Base-by-base conservation (phyloP, 306 rosid species). In the Albizia julibrissin region DNA sequence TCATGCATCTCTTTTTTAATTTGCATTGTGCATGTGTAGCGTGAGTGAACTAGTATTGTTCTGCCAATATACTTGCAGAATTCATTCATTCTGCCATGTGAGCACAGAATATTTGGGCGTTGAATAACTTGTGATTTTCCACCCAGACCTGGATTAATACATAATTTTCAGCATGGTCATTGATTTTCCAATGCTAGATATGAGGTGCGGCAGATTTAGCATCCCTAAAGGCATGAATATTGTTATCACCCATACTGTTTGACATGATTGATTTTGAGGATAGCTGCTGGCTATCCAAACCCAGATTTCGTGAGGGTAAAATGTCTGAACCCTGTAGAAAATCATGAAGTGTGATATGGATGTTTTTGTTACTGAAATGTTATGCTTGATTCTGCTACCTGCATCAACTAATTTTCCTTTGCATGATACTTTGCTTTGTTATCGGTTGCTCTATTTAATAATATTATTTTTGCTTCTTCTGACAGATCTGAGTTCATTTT, bases 401-500 rank as follows among this genome's bases (percentile, higher is more conserved):
- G 39, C 69, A 79, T 59, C 68, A 47, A 42, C 31, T 40, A 34
- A 33, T 22, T 33, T 79, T 43, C 21, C 64, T 46, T 43, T 50
- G 40, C 66, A 0, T 58, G 69, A 73, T 14, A 34, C 74, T 62
- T 49, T 74, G 49, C 40, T 65, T 76, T 81, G 64, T 64, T 75
- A 34, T 43, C 31, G 4, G 56, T 65, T 83, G 54, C 15, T 42
- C 39, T 77, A 6, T 16, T 56, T 52, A 10, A 76, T 33, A 46
- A 15, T 4, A 4, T n/a, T 14, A 18, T 46, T 27, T 46, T 27
- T 34, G 34, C 73, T 73, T 74, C 21, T 69, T 58, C 29, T 67
- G 71, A 62, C 92, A 95, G 98, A 82, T 95, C 98, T 0, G 99
- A 95, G 89, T 95, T 95, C 49, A 83, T 95, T 58, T 95, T 95